Base-by-base conservation (phyloP, 345 rosid species). In the Geranium brycei region DNA sequence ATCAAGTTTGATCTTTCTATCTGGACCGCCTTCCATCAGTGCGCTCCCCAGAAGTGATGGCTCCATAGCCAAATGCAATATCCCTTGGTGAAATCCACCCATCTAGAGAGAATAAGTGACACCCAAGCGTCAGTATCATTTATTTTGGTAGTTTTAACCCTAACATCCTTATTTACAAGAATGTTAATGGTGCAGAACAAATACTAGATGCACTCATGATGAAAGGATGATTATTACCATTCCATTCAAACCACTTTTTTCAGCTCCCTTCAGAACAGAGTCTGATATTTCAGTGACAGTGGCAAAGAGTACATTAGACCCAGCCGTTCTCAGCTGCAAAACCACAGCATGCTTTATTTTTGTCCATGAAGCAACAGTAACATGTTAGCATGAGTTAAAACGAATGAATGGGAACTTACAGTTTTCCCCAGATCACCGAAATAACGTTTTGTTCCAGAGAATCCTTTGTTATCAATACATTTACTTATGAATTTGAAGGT, bases 61-160 rank as follows among this genome's bases (percentile, higher is more conserved):
- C 73, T 91, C 98, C 98, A 91, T 91, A 38, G 98, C 95, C 80
- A 91, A 76, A 79, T 81, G 87, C 70, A 91, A 71, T 77, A 91
- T 78, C 71, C 96, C 98, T 66, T 91, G 91, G 78, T 80, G 92
- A 75, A 91, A 87, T 62, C 98, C 92, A 66, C 76, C 80, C 61
- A 89, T 78, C 98, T 91, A 77, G 64, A 65, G 59, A 62, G 72
- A 23, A 23, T 58, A 67, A 51, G 17, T 28, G 1, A 57, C 31
- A 65, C 18, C 17, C 57, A 58, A 17, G 10, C 3, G 41, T 35
- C 41, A 35, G 41, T 35, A 35, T 35, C 41, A 35, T 35, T 35
- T 4, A 35, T 7, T 35, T 35, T 4, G 10, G 10, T 35, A 35
- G 41, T 35, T 4, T 11, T 58, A 58, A 58, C 12, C 28, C 7